A percentile compares a stretch with the other conserved stretches of the same genome.
Evolutionary conservation across 2,329 filamentous ascomycete genomes (phyloP).

Genomic region (Esteya vermicola): DNA sequence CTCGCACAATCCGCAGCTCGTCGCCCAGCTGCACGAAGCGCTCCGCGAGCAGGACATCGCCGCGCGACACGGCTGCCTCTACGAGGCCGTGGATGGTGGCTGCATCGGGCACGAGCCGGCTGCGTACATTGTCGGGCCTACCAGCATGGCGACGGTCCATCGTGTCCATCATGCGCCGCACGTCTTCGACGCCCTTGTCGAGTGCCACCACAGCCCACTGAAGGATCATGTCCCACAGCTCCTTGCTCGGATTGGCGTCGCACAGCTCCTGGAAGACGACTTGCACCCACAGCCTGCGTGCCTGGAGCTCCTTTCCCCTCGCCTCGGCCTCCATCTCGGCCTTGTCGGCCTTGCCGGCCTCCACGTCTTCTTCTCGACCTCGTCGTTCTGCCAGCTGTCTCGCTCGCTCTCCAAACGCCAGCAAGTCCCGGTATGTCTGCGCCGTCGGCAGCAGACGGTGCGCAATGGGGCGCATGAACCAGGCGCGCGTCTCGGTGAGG

Average conservation of each 20-base stretch:
- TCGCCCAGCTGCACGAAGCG: slow-evolving; percentile 54
- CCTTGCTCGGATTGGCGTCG: slow-evolving; percentile 27
- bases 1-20: slow-evolving; percentile 49
- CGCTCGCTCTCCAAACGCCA: slow-evolving; percentile 42
- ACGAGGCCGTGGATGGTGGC: slow-evolving; percentile 66
- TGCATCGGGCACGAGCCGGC: slow-evolving; percentile 50
- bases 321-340: slow-evolving; percentile 7
- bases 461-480: slow-evolving; percentile 46
- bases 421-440: slow-evolving; percentile 35
- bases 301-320: not conserved
- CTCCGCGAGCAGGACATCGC: slow-evolving; percentile 59
- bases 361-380: slow-evolving; percentile 8
- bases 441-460: slow-evolving; percentile 24
- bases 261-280: slow-evolving; percentile 40
- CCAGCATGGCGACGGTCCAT: slow-evolving; percentile 39
- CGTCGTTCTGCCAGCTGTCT: slow-evolving; percentile 12
- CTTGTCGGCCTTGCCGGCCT: slow-evolving; percentile 12
- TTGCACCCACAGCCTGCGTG: slow-evolving; percentile 41
- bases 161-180: slow-evolving; percentile 57
- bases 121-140: slow-evolving; percentile 20
- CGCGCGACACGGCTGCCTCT: slow-evolving; percentile 53
- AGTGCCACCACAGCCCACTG: slow-evolving; percentile 59
- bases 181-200: slow-evolving; percentile 57
- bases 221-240: slow-evolving; percentile 57
- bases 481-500: slow-evolving; percentile 46